Conservation (phyloP, 306 rosid genomes). For the Ziziphus jujuba region DNA sequence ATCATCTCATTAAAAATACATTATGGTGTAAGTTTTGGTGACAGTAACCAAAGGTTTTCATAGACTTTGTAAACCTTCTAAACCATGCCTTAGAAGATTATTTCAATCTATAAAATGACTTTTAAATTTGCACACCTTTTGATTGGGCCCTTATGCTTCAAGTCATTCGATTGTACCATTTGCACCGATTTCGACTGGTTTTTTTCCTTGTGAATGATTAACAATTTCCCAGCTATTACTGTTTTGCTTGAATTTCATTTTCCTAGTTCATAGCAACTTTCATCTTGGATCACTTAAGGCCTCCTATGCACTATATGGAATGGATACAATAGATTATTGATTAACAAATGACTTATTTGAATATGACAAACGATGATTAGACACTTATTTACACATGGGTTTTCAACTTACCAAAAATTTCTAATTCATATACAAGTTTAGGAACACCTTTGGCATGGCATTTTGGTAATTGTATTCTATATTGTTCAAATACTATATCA, state of each 20-base stretch:
- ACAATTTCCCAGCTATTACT: background rate
- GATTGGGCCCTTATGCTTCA: too few species aligned
- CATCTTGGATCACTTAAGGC: constrained; percentile 1
- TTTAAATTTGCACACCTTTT: background rate
- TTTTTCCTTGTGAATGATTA: background rate
- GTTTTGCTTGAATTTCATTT: background rate
- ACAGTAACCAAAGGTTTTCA: background rate
- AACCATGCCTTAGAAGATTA: background rate
- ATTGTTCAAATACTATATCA: background rate
- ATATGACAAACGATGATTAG: constrained; percentile 10
- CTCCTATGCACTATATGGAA: background rate
- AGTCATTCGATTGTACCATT: too few species aligned
- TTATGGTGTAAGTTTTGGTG: background rate
- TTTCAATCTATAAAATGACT: background rate
- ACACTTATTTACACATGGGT: background rate
- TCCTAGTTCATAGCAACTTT: background rate
- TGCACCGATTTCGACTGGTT: too few species aligned
- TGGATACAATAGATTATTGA: background rate
- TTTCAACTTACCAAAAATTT: background rate
- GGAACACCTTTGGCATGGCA: constrained; percentile 19
- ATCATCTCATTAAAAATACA: background rate
- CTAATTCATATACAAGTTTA: constrained; percentile 11
- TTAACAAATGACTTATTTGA: background rate
- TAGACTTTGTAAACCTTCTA: background rate
- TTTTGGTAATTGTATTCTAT: constrained; percentile 18